A percentile compares a stretch with the other conserved stretches of the same genome.
Evolutionary conservation across 2,329 filamentous ascomycete species (phyloP).

Genomic region (Phialophora verrucosa): DNA sequence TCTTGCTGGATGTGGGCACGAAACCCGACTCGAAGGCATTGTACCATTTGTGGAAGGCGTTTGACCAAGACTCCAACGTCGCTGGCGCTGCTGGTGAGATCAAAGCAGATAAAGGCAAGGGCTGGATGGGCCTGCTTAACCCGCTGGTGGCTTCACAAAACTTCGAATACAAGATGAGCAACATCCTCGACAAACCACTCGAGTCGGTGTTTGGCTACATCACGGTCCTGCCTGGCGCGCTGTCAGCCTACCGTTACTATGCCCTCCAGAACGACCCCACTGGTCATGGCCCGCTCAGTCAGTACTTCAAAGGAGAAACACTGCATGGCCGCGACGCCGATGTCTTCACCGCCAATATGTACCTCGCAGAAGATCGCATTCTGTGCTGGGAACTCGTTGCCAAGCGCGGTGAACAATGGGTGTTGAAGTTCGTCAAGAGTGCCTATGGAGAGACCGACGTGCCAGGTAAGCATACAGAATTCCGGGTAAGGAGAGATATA

Average conservation of each 20-base stretch:
- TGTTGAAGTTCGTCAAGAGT: constrained; percentile 95
- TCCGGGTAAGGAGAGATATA: background rate
- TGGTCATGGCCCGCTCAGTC: constrained; percentile 90
- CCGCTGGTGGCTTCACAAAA: constrained; percentile 96
- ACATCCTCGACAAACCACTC: constrained; percentile 95
- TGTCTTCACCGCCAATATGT: constrained; percentile 99
- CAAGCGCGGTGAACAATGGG: constrained; percentile 93
- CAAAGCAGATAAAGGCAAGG: constrained; percentile 91
- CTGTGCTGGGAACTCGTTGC: constrained; percentile 97
- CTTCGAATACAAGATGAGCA: constrained; percentile 99
- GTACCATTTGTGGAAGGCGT: constrained; percentile 99
- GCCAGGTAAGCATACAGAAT: constrained; percentile 69
- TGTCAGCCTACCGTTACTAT: constrained; percentile 94
- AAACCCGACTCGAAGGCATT: constrained; percentile 85
- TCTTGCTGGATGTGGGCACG: constrained; percentile 94
- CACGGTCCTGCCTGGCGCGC: constrained; percentile 90
- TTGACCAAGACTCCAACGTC: constrained; percentile 96
- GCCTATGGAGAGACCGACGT: constrained; percentile 98
- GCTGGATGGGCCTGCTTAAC: constrained; percentile 82
- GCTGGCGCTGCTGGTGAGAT: constrained; percentile 97
- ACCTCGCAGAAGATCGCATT: constrained; percentile 97
- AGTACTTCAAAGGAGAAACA: constrained; percentile 99
- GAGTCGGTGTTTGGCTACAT: constrained; percentile 99
- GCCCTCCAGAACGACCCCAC: constrained; percentile 96
- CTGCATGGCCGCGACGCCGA: constrained; percentile 94